Conservation (phyloP, 108 stramenopile genomes). For the Stephanodiscus minutulus region DNA sequence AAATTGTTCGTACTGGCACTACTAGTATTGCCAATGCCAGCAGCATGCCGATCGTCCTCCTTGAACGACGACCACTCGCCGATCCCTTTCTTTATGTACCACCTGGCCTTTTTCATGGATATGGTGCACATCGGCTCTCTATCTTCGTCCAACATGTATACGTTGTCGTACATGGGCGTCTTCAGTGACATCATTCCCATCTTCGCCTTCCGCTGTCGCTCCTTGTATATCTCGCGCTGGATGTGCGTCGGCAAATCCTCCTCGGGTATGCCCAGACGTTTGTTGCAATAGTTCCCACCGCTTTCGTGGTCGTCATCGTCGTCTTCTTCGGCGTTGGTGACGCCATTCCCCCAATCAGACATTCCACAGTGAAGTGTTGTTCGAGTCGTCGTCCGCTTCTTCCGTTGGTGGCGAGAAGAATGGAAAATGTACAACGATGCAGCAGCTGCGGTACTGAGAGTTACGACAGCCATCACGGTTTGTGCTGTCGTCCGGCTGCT, state of each 20-base stretch:
- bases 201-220: constrained; percentile 63
- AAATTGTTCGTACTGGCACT: constrained; percentile 9
- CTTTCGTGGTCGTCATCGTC: background rate
- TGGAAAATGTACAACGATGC: background rate
- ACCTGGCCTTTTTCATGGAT: constrained; percentile 78
- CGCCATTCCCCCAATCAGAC: too few species aligned
- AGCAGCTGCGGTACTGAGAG: background rate
- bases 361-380: too few species aligned
- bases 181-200: constrained; percentile 72
- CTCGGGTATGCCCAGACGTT: constrained; percentile 11
- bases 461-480: background rate
- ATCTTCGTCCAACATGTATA: constrained; percentile 70
- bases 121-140: constrained; percentile 65
- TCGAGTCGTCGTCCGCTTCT: too few species aligned
- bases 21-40: background rate
- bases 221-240: constrained; percentile 66
- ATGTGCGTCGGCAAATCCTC: constrained; percentile 64
- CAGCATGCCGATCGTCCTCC: background rate
- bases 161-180: constrained; percentile 85
- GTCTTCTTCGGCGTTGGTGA: background rate
- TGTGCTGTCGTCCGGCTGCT: background rate
- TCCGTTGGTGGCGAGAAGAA: background rate
- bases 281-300: background rate
- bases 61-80: constrained; percentile 55
- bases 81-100: constrained; percentile 77